Conservation (phyloP, 345 rosid genomes). For the Brassica cretica region DNA sequence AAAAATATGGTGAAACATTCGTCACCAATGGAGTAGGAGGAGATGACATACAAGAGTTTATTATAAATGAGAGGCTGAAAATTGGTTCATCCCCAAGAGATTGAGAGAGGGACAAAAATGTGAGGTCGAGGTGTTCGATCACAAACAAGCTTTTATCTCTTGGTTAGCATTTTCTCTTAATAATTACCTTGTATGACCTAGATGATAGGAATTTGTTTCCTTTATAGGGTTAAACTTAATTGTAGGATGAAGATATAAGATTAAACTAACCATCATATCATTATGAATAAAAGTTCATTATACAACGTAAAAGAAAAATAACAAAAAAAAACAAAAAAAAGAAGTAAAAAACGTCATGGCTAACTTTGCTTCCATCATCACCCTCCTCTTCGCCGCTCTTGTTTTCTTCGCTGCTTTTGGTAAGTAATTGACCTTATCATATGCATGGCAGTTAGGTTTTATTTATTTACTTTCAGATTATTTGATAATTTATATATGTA, state of each 20-base stretch:
- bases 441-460: neutral
- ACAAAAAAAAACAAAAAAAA: neutral
- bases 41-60: neutral
- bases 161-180: neutral
- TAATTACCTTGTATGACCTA: neutral
- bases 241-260: neutral
- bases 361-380: slow-evolving; percentile 22
- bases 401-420: slow-evolving; percentile 30
- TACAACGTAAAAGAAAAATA: neutral
- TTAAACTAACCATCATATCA: neutral
- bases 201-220: neutral
- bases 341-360: slow-evolving; percentile 18
- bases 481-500: neutral
- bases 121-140: neutral
- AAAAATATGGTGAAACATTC: neutral
- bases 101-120: neutral
- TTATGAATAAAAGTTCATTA: neutral
- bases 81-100: neutral
- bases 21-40: neutral
- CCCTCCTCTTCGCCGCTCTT: slow-evolving; percentile 19
- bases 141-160: neutral
- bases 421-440: slow-evolving; percentile 19
- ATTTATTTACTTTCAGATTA: neutral
- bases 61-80: neutral
- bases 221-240: neutral